phyloP scores from a whole-genome alignment of 305 asterid species.

The Fraxinus ornus region DNA sequence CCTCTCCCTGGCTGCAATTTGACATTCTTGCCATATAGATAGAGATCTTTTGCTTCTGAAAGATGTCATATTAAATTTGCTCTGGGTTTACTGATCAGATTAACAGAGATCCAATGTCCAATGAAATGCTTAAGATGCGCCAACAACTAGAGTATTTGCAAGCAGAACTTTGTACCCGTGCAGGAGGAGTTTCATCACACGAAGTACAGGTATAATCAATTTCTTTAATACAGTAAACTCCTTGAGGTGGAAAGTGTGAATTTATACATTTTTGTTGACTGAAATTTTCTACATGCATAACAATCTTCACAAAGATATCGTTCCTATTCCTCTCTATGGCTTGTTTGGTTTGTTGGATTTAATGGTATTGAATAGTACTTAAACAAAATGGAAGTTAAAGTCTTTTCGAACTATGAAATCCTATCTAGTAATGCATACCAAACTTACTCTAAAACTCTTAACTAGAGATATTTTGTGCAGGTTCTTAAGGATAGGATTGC shows the following conservation, averaged over 20 bases:
- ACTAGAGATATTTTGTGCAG: constrained; percentile 42
- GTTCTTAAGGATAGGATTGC: constrained; percentile 80
- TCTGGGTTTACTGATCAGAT: constrained; percentile 48
- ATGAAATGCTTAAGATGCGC: constrained; percentile 97
- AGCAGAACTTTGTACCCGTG: constrained; percentile 97
- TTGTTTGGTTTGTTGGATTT: background rate
- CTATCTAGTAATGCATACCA: background rate
- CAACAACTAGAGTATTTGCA: constrained; percentile 91
- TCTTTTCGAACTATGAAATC: background rate
- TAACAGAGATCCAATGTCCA: constrained; percentile 92
- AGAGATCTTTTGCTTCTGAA: constrained; percentile 16
- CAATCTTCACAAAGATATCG: background rate
- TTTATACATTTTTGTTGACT: background rate
- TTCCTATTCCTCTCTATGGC: background rate
- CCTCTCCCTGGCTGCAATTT: constrained; percentile 10
- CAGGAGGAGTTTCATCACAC: constrained; percentile 73
- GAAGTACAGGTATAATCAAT: constrained; percentile 62
- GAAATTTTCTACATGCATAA: background rate
- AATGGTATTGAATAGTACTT: background rate
- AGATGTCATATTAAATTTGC: constrained; percentile 17
- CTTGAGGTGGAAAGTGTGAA: background rate
- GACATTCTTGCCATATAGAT: constrained; percentile 7
- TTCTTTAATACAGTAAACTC: background rate
- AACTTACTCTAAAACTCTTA: constrained; percentile 14
- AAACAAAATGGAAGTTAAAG: background rate